These are phyloP conservation scores for Rhizopus stolonifer DNA, from an alignment of 371 early-diverging fungal species.

Conservation along the genomic window DNA sequence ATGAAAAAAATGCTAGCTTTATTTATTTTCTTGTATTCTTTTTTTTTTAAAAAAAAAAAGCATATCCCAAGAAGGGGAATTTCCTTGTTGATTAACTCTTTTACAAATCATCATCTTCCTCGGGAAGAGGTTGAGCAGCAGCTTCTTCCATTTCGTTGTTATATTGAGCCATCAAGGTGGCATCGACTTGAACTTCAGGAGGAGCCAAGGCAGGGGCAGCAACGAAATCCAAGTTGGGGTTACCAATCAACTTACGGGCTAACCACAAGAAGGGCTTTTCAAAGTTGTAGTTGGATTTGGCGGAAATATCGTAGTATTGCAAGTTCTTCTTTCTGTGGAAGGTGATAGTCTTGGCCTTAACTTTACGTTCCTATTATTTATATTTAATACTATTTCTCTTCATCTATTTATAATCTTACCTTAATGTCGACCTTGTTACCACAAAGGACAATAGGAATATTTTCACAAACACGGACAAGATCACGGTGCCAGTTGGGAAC, in stretches of 20 bases:
- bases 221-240: slow-evolving; percentile 95
- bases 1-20: background rate
- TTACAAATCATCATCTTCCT: slow-evolving; percentile 81
- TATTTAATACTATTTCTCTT: slow-evolving; percentile 7
- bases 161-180: slow-evolving; percentile 76
- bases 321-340: slow-evolving; percentile 99
- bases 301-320: slow-evolving; percentile 99
- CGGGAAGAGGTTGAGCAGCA: slow-evolving; percentile 84
- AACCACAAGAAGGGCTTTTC: slow-evolving; percentile 99
- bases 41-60: background rate
- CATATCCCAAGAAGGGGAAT: too few species aligned
- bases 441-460: slow-evolving; percentile 99
- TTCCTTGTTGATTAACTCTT: background rate
- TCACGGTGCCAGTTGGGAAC: slow-evolving; percentile 99
- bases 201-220: slow-evolving; percentile 98
- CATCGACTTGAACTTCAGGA: slow-evolving; percentile 92
- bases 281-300: slow-evolving; percentile 99
- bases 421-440: slow-evolving; percentile 99
- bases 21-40: background rate
- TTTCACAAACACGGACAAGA: slow-evolving; percentile 98
- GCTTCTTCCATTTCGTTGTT: slow-evolving; percentile 74
- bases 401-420: slow-evolving; percentile 20
- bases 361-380: slow-evolving; percentile 91
- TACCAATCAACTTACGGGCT: slow-evolving; percentile 96
- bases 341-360: slow-evolving; percentile 99